phyloP scores from a whole-genome alignment of 2,329 filamentous ascomycete species.

The Fusarium bactridioides region DNA sequence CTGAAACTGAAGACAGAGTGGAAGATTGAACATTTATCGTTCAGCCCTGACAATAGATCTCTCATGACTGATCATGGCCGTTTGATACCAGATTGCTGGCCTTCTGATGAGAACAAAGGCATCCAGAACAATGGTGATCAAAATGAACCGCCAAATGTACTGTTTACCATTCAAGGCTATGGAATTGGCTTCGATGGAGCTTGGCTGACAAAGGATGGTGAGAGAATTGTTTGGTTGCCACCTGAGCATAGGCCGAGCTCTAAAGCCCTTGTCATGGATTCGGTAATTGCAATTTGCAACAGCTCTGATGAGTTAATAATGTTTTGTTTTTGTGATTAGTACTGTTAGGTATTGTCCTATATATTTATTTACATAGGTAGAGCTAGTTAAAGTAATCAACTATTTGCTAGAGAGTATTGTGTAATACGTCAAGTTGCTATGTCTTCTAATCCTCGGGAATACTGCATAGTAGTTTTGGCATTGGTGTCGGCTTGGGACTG shows the following conservation, averaged over 20 bases:
- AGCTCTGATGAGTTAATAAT: not conserved
- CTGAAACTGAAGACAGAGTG: not conserved
- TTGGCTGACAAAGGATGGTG: not conserved
- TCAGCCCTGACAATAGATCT: not conserved
- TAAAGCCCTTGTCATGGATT: not conserved
- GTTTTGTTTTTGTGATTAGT: not conserved
- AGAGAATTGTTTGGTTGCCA: not conserved
- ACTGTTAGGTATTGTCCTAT: not conserved
- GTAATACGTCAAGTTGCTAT: not conserved
- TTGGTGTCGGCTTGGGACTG: not conserved
- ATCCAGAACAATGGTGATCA: not conserved
- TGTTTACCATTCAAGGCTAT: not conserved
- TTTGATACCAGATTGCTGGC: not conserved
- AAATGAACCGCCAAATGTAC: not conserved
- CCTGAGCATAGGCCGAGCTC: not conserved
- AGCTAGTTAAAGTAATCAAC: rapidly evolving
- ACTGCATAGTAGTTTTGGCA: rapidly evolving
- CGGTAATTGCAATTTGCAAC: not conserved
- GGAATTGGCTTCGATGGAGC: not conserved
- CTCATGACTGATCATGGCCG: not conserved
- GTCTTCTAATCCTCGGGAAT: rapidly evolving
- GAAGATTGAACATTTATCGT: not conserved
- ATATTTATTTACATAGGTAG: not conserved
- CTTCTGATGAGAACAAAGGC: not conserved
- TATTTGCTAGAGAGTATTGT: not conserved